Evolutionary conservation across 768 basidiomycete genomes (phyloP), one percentile per base, ranked within the genome.

Genomic region (Lanmaoa rubissima): DNA sequence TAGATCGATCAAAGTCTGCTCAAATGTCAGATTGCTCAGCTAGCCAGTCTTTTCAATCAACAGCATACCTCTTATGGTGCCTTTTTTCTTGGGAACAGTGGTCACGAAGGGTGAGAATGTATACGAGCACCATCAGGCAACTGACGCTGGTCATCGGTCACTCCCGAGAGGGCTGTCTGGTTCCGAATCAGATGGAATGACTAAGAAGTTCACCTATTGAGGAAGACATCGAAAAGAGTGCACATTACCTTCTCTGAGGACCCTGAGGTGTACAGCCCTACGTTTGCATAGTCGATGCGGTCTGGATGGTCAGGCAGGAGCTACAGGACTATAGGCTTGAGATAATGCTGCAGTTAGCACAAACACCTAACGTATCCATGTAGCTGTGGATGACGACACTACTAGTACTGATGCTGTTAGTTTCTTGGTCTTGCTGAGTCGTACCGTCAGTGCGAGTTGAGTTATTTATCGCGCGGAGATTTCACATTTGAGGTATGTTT

Each of bases 401-500:
- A 32, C 26, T 24, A 26, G 5, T 26, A 28, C 6, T 28, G 28
- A 6, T 28, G 28, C 6, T 28, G 28, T 28, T 28, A 28, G 6
- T 5, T 28, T 28, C 6, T 6, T 28, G 28, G 28, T 28, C 6
- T 28, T 32, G 28, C 28, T 31, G 28, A 31, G 5, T 8, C 35
- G 35, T 16, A 24, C 21, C 21, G 21, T n/a, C n/a, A n/a, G 3
- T 36, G 14, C 13, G 17, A 39, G n/a, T 40, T 19, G 21, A 45
- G 17, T 5, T 4, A 9, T 24, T 24, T 16, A 14, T 31, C n/a
- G 28, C 2, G 21, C 44, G 48, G 44, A 34, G 24, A 51, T 16
- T 0, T 63, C 54, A 62, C 46, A 57, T 34, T 60, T 36, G 6
- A 0, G 40, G 53, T 46, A 58, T 58, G 26, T 64, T 58, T 19